Percentiles rank a stretch among this genome's conserved stretches.
Evolutionary conservation across 352 stramenopile species (phyloP).

Genomic region (Phytophthora gonapodyides): DNA sequence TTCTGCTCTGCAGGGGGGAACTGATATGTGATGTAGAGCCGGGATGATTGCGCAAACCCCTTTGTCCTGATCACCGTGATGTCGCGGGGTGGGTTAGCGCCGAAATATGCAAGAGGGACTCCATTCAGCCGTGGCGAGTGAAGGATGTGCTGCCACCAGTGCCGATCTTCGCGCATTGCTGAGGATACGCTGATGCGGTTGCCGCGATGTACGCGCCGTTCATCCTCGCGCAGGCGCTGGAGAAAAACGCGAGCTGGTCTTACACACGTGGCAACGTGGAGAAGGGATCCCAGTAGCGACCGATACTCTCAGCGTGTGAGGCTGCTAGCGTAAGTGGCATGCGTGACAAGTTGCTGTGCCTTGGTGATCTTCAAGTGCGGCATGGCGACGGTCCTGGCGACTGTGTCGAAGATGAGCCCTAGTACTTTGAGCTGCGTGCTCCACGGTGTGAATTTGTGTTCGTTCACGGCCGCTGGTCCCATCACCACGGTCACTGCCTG

Average conservation of each 20-base stretch:
- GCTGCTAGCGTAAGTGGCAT: not conserved
- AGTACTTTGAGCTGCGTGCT: conserved; percentile 1
- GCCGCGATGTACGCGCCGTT: not conserved
- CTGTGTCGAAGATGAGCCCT: conserved; percentile 20
- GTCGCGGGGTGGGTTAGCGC: not conserved
- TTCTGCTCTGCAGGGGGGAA: no score
- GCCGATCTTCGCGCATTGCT: not conserved
- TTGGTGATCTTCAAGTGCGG: not conserved
- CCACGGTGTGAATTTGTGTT: conserved; percentile 26
- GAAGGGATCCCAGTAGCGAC: conserved; percentile 15
- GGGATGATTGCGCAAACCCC: no score
- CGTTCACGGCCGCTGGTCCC: conserved; percentile 13
- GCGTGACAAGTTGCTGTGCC: not conserved
- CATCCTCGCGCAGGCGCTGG: conserved; percentile 5
- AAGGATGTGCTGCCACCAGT: not conserved
- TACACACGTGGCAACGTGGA: conserved; percentile 30
- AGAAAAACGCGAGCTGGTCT: conserved; percentile 13
- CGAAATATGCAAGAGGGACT: not conserved
- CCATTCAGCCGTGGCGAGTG: not conserved
- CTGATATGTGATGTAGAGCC: not conserved
- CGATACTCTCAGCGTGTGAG: conserved; percentile 12
- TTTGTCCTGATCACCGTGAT: not conserved
- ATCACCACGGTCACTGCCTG: conserved; percentile 11
- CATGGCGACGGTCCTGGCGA: not conserved
- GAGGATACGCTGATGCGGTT: not conserved